These are phyloP conservation scores for Mortierella sp. DNA, from an alignment of 371 early-diverging fungal species.

Conservation along the genomic window DNA sequence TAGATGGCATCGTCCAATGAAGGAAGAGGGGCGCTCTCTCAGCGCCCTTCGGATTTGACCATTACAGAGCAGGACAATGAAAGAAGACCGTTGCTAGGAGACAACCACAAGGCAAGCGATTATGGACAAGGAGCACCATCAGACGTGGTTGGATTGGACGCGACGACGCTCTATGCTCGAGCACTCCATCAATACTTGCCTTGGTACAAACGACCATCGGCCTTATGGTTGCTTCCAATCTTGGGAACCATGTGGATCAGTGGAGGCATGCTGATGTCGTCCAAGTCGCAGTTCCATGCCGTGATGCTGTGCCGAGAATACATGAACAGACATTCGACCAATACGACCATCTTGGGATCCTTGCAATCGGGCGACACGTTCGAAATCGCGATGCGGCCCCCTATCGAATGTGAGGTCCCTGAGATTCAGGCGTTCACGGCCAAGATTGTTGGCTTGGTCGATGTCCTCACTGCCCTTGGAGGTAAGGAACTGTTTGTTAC, in stretches of 20 bases:
- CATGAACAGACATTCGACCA: conserved; percentile 29
- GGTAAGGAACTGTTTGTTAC: conserved; percentile 13
- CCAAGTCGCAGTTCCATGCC: conserved; percentile 29
- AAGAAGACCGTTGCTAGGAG: conserved; percentile 8
- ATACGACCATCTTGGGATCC: conserved; percentile 6
- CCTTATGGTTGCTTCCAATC: conserved; percentile 33
- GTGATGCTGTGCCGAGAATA: conserved; percentile 35
- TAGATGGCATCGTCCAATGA: conserved; percentile 8
- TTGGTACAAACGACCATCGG: conserved; percentile 42
- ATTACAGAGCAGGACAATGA: conserved; percentile 14
- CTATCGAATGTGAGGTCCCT: conserved; percentile 12
- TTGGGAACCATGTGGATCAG: conserved; percentile 15
- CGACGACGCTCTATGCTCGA: conserved; percentile 26
- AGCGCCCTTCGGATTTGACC: conserved; percentile 20
- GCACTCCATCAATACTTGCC: conserved; percentile 31
- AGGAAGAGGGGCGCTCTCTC: conserved; percentile 3
- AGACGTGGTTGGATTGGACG: conserved; percentile 3
- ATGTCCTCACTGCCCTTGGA: conserved; percentile 28
- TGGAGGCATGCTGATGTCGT: conserved; percentile 33
- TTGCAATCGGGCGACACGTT: no score
- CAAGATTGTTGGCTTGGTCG: conserved; percentile 17
- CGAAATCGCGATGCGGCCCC: conserved; percentile 1
- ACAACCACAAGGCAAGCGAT: background rate
- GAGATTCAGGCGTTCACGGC: conserved; percentile 52
- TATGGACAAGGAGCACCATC: background rate